These are phyloP conservation scores for Smittium mucronatum DNA, from an alignment of 371 early-diverging fungal species.

Conservation along the genomic window DNA sequence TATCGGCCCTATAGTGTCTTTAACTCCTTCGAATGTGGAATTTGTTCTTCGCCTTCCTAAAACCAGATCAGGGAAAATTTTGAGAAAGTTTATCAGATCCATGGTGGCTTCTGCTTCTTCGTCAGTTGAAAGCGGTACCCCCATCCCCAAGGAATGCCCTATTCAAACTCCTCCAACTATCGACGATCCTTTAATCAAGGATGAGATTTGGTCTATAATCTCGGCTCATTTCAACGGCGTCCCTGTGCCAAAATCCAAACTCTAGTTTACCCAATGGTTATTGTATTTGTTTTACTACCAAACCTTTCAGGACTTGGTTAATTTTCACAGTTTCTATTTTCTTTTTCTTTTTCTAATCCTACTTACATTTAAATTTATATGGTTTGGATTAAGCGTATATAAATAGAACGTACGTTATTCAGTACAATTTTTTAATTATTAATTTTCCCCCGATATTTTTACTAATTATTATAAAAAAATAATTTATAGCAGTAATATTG, in stretches of 20 bases:
- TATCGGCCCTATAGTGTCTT: slow-evolving; percentile 67
- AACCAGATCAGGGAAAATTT: slow-evolving; percentile 83
- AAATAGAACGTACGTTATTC: too few relatives aligned
- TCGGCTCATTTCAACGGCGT: slow-evolving; percentile 7
- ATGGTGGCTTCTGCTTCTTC: slow-evolving; percentile 35
- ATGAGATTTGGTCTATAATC: slow-evolving; percentile 37
- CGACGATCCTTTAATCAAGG: slow-evolving; percentile 53
- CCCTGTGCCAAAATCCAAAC: neutral
- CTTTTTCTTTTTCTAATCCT: too few relatives aligned
- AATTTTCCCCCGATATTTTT: too few relatives aligned
- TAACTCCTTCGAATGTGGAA: slow-evolving; percentile 41
- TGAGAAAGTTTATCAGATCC: slow-evolving; percentile 64
- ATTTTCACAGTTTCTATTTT: neutral
- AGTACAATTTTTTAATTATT: too few relatives aligned
- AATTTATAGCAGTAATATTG: too few relatives aligned
- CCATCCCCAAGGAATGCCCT: slow-evolving; percentile 10
- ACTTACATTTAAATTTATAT: too few relatives aligned
- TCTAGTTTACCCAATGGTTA: slow-evolving; percentile 33
- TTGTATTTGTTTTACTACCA: slow-evolving; percentile 32
- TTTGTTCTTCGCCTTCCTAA: slow-evolving; percentile 73
- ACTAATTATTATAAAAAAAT: neutral
- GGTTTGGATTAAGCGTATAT: too few relatives aligned
- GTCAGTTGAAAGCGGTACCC: neutral
- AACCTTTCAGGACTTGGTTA: neutral
- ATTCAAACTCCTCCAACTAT: slow-evolving; percentile 60